Evolutionary conservation across 2,329 filamentous ascomycete genomes (phyloP), one percentile per base, ranked within the genome.

Genomic region (Cladorrhinum sp.): DNA sequence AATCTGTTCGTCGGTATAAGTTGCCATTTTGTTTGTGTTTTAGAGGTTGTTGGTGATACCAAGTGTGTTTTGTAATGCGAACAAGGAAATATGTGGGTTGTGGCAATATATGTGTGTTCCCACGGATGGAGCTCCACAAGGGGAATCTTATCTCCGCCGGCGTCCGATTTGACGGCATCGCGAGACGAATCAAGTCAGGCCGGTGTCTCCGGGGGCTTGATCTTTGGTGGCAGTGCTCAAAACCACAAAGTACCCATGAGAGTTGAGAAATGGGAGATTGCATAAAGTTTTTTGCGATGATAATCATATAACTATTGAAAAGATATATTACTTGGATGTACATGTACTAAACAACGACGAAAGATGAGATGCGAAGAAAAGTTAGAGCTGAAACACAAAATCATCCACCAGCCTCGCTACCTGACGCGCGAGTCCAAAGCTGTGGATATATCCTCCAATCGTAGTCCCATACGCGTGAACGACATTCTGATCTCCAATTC

Each of bases 1-100:
- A 21, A 75, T 66, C 36, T 75, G 72, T n/a, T 69, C 67, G 21
- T 69, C 57, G 24, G 63, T 68, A 56, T 67, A 72, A 1, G 33
- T 51, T 16, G 52, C 26, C 63, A 65, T 65, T 36, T 46, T 46
- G 42, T 4, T 4, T 18, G n/a, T 46, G 7, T 9, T 21, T 46
- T 46, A 20, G 42, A 10, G 3, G 12, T 46, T 46, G 7, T 36
- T 36, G 26, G 4, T 36, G 4, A 10, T 36, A n/a, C n/a, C n/a
- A n/a, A 16, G 33, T 12, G 4, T 12, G 8, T 36, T 3, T 12
- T 36, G 33, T 36, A 10, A 16, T 2, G 9, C 3, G 14, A 36
- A 36, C 9, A 36, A 5, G 33, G 33, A 36, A 36, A 16, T 16
- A 36, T 10, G 33, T 16, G 33, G 33, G 8, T 36, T 10, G 33